A percentile compares a stretch with the other conserved stretches of the same genome.
Conservation (phyloP, 805 yeast species). For the Sugiyamaella floridensis region DNA sequence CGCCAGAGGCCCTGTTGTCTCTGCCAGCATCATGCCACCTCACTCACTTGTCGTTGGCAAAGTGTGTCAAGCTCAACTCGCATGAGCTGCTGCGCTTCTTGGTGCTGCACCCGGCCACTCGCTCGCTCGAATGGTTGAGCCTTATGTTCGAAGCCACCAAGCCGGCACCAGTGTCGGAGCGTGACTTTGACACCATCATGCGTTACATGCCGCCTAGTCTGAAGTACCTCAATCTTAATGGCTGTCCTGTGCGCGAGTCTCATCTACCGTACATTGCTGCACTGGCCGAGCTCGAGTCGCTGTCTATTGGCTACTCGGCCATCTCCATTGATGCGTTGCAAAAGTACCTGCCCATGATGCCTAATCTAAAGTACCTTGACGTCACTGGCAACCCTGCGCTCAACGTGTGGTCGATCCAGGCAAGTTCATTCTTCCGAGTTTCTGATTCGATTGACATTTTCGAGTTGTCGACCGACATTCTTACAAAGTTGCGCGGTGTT, state of each 20-base stretch:
- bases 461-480: slow-evolving; percentile 42
- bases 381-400: slow-evolving; percentile 56
- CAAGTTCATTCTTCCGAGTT: slow-evolving; percentile 40
- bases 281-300: slow-evolving; percentile 22
- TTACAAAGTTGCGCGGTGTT: slow-evolving; percentile 24
- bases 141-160: slow-evolving; percentile 58
- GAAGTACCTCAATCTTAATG: slow-evolving; percentile 53
- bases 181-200: slow-evolving; percentile 46
- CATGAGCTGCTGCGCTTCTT: slow-evolving; percentile 64
- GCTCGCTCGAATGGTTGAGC: slow-evolving; percentile 57
- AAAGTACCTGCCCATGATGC: slow-evolving; percentile 20
- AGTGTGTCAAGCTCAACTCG: slow-evolving; percentile 62
- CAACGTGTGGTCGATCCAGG: slow-evolving; percentile 48
- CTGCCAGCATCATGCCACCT: slow-evolving; percentile 53
- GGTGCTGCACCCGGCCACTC: slow-evolving; percentile 60
- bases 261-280: slow-evolving; percentile 26
- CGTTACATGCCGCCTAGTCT: slow-evolving; percentile 37
- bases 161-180: slow-evolving; percentile 45
- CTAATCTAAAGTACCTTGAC: slow-evolving; percentile 50
- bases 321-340: slow-evolving; percentile 23
- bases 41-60: slow-evolving; percentile 66
- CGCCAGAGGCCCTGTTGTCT: slow-evolving; percentile 50
- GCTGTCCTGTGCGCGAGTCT: slow-evolving; percentile 47
- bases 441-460: slow-evolving; percentile 50
- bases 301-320: slow-evolving; percentile 29